phyloP scores from a whole-genome alignment of 768 basidiomycete genomes.

The Nidularia pulvinata region DNA sequence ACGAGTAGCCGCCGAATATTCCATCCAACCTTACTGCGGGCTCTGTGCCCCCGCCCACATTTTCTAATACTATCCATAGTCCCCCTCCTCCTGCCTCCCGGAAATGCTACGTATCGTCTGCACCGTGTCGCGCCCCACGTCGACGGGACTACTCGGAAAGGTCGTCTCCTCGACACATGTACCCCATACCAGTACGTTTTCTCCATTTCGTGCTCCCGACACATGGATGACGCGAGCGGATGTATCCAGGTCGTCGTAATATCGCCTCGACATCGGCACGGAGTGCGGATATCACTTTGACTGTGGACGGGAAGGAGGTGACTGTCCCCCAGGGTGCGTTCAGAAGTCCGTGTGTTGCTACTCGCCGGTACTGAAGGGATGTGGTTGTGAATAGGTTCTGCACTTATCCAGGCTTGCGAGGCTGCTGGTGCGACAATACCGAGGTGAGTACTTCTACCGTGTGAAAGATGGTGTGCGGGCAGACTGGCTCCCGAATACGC shows the following conservation, averaged over 20 bases:
- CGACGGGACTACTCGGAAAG: conserved; percentile 72
- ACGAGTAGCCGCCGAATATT: conserved; percentile 35
- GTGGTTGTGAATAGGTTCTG: conserved; percentile 59
- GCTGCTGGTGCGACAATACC: conserved; percentile 84
- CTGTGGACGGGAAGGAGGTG: conserved; percentile 96
- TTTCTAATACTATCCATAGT: conserved; percentile 15
- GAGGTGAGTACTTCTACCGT: conserved; percentile 41
- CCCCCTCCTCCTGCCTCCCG: conserved; percentile 10
- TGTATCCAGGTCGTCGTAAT: conserved; percentile 48
- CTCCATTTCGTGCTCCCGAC: conserved; percentile 1
- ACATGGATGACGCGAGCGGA: too few relatives aligned
- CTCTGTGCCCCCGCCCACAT: conserved; percentile 24
- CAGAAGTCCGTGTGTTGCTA: not conserved
- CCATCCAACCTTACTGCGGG: conserved; percentile 26
- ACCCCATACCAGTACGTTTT: conserved; percentile 20
- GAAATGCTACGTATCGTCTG: conserved; percentile 73
- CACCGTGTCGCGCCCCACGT: conserved; percentile 54
- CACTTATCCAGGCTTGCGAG: conserved; percentile 96
- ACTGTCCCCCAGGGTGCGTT: conserved; percentile 91
- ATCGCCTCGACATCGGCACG: conserved; percentile 67
- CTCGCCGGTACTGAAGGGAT: not conserved
- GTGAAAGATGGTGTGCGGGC: not conserved
- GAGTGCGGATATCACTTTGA: conserved; percentile 85
- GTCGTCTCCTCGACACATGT: conserved; percentile 42
- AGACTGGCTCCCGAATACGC: too few relatives aligned